These are phyloP conservation scores for Lithohypha guttulata DNA, from an alignment of 2,329 filamentous ascomycete genomes.

Conservation along the genomic window DNA sequence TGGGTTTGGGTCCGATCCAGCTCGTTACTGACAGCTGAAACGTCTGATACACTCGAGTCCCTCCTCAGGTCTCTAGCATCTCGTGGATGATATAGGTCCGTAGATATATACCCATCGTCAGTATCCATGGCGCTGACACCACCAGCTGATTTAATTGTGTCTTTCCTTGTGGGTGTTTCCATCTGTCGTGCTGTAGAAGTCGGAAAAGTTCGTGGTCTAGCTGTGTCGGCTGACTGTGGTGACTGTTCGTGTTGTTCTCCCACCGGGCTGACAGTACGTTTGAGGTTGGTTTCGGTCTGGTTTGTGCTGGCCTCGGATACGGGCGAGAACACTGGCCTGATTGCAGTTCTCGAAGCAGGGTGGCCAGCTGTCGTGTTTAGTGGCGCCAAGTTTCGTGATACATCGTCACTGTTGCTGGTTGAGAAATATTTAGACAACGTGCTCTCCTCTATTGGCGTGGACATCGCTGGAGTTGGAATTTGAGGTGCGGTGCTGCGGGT, in stretches of 20 bases:
- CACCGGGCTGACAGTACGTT: too few species aligned
- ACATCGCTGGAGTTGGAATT: slow-evolving; percentile 1
- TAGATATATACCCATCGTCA: background rate
- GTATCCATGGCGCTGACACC: background rate
- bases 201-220: background rate
- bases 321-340: slow-evolving; percentile 4
- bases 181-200: background rate
- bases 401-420: background rate
- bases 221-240: background rate
- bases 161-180: background rate
- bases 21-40: slow-evolving; percentile 18
- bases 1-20: slow-evolving; percentile 9
- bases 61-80: slow-evolving; percentile 5
- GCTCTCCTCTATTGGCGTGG: slow-evolving; percentile 6
- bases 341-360: too few species aligned
- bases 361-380: too few species aligned
- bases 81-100: background rate
- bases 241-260: too few species aligned
- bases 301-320: slow-evolving; percentile 6
- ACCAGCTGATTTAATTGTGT: slow-evolving; percentile 1
- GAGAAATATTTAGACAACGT: slow-evolving; percentile 1
- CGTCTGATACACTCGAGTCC: slow-evolving; percentile 17
- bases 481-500: slow-evolving; percentile 9
- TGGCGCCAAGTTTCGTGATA: background rate
- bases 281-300: too few species aligned